Evolutionary conservation across 2,329 filamentous ascomycete species (phyloP), one percentile per base, ranked within the genome.

Genomic region (Trichocomaceae sp.): DNA sequence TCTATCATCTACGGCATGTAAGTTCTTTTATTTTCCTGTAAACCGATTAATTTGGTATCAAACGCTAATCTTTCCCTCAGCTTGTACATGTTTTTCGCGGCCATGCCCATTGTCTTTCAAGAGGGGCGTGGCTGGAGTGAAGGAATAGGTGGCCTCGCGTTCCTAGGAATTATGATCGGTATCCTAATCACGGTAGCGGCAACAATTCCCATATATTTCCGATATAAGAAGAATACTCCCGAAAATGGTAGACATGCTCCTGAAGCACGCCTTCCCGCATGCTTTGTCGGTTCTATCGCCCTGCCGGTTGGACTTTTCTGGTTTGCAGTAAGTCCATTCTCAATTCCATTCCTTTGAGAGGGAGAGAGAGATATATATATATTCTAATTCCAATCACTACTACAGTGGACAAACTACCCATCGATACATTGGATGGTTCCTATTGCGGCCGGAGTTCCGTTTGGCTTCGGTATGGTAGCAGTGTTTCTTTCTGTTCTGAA

Each of bases 241-340:
- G 70, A 74, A 29, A 61, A 77, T 19, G 72, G 71, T 2, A 83
- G 83, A 7, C 79, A 82, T 55, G 77, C 82, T 17, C 82, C 83
- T 0, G 82, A 84, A 68, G 77, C 77, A 33, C 79, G 77, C 47
- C 65, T 82, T 2, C 76, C 77, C 2, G 74, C 77, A 9, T 74
- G 71, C 47, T 75, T 79, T 58, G 57, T 77, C 3, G 76, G 76
- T 29, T 74, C 72, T 51, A 70, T 80, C 22, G 67, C 70, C 15
- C 71, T 81, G 9, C 77, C 79, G 0, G 63, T 74, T 35, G 67
- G 73, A 2, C 65, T 78, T 3, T 76, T 78, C 64, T 77, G 74
- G 74, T 77, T 77, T 57, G 75, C 72, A 1, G 39, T 42, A 42
- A 12, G 39, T 42, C 84, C 41, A 81, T 82, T 0, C 65, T 81